Percentiles rank a stretch among this genome's conserved stretches.
Evolutionary conservation across 1,284 basidiomycete species (phyloP).

Genomic region (Bjerkandera adusta): DNA sequence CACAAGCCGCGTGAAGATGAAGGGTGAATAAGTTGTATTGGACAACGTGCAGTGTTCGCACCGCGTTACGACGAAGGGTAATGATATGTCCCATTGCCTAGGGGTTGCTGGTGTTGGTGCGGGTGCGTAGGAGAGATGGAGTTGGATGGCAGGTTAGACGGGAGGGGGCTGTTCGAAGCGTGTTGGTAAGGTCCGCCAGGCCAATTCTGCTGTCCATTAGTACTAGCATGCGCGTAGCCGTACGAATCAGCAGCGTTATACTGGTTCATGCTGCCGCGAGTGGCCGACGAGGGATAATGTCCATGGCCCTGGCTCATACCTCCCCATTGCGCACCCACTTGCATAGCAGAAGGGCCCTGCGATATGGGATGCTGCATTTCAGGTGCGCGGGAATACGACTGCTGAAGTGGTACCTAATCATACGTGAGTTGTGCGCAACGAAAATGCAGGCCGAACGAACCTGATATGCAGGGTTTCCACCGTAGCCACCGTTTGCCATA

Average conservation of each 20-base stretch:
- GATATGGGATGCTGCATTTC: background rate
- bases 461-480: background rate
- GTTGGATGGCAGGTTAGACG: background rate
- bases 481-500: background rate
- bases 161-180: background rate
- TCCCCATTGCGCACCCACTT: background rate
- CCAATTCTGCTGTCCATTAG: background rate
- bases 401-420: background rate
- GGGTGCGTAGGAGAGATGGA: too few relatives aligned
- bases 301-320: slow-evolving; percentile 1
- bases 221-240: slow-evolving; percentile 11
- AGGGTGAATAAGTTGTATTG: too few relatives aligned
- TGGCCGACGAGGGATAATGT: background rate
- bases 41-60: too few relatives aligned
- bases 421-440: too few relatives aligned
- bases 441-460: background rate
- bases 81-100: slow-evolving; percentile 9
- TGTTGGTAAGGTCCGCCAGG: background rate
- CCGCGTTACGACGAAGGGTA: slow-evolving; percentile 9
- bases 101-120: background rate
- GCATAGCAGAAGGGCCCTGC: background rate
- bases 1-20: background rate
- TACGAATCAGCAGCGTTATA: slow-evolving; percentile 14
- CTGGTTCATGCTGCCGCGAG: slow-evolving; percentile 7
- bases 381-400: slow-evolving; percentile 1